These are phyloP conservation scores for Ceratocystiopsis brevicomis DNA, from an alignment of 2,329 filamentous ascomycete species.

Conservation along the genomic window DNA sequence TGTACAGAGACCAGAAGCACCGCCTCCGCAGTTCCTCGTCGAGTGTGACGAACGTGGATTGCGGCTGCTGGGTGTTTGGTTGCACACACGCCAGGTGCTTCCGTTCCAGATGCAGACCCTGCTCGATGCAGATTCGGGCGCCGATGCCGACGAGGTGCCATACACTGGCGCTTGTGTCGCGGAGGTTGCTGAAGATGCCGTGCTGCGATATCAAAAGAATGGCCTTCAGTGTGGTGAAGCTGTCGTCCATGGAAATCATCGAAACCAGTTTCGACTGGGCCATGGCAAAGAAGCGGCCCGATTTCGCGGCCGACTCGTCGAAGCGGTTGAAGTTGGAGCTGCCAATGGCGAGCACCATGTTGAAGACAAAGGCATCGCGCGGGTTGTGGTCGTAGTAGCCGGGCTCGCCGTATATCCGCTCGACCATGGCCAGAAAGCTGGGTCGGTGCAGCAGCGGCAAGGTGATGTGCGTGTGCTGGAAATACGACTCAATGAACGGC, in stretches of 20 bases:
- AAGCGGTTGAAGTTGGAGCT: constrained; percentile 3
- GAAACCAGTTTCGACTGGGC: background rate
- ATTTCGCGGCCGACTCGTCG: background rate
- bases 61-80: background rate
- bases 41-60: background rate
- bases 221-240: constrained; percentile 1
- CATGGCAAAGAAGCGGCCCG: background rate
- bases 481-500: constrained; percentile 7
- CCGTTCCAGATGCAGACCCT: constrained; percentile 4
- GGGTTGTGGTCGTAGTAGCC: constrained; percentile 2
- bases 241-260: constrained; percentile 1
- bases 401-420: constrained; percentile 3
- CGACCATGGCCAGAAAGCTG: constrained; percentile 6
- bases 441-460: constrained; percentile 9
- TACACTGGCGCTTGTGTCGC: constrained; percentile 4
- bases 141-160: constrained; percentile 5
- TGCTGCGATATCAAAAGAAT: constrained; percentile 5
- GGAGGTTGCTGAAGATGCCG: constrained; percentile 3
- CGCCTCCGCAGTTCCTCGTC: constrained; percentile 4
- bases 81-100: background rate
- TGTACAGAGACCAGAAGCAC: constrained; percentile 7
- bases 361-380: constrained; percentile 4
- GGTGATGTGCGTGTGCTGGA: constrained; percentile 7
- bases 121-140: constrained; percentile 5
- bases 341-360: constrained; percentile 6